Conservation (phyloP, 1,284 basidiomycete genomes). For the Jaminaea rosea region DNA sequence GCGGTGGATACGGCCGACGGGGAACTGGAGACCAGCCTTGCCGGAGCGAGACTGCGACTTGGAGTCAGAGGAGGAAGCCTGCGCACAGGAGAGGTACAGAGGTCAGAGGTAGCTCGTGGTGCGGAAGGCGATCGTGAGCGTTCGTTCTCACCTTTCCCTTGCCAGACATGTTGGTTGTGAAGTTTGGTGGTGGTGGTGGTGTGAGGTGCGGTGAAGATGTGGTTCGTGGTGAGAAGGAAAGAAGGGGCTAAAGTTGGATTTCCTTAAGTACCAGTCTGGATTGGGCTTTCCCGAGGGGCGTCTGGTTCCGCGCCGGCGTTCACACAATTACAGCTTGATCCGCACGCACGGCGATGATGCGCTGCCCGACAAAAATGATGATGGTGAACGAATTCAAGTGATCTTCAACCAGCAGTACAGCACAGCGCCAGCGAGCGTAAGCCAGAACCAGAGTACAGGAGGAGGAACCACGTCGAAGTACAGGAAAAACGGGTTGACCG, state of each 20-base stretch:
- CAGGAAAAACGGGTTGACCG: too few species aligned
- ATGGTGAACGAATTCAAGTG: too few species aligned
- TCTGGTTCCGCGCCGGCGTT: too few species aligned
- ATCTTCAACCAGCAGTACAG: too few species aligned
- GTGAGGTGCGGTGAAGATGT: neutral
- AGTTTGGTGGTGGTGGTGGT: slow-evolving; percentile 1
- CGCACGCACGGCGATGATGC: too few species aligned
- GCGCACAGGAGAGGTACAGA: slow-evolving; percentile 2
- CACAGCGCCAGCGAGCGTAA: too few species aligned
- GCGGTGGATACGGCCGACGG: slow-evolving; percentile 80
- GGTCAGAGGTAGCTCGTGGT: slow-evolving; percentile 2
- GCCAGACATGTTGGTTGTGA: slow-evolving; percentile 8
- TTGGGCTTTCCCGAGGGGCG: too few species aligned
- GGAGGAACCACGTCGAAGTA: too few species aligned
- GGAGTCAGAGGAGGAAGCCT: slow-evolving; percentile 44
- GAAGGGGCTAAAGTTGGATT: neutral
- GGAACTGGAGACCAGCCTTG: slow-evolving; percentile 62
- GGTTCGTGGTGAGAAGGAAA: slow-evolving; percentile 2
- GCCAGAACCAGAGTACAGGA: too few species aligned
- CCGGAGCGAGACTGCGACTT: slow-evolving; percentile 65
- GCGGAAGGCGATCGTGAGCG: neutral
- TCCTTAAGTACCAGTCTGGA: too few species aligned
- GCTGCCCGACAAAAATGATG: too few species aligned
- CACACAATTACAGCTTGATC: too few species aligned
- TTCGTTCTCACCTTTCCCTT: slow-evolving; percentile 1